Base-by-base conservation (phyloP, 257 asterid species). In the Cynanchum wilfordii region DNA sequence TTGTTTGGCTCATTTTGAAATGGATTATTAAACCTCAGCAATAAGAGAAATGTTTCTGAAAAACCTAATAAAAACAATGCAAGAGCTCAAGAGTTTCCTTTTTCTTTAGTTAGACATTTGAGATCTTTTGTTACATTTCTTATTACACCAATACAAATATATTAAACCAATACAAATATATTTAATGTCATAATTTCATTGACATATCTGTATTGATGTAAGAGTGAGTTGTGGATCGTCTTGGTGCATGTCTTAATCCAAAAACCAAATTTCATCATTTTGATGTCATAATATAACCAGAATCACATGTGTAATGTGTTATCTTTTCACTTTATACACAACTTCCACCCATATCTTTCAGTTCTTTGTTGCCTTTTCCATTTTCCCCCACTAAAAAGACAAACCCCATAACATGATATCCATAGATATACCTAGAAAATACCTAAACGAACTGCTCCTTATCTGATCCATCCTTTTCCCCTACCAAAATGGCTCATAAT, bases 231-330 rank as follows among this genome's bases (percentile, higher is more conserved):
- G 6, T 33, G 38, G 38, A 33, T 33, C 38, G 4, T 33, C 38
- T 33, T 33, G 38, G 47, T 42, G 17, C 15, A 57, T 30, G 17
- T 24, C 42, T 24, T 25, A 5, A 10, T 68, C 72, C 29, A 68
- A 45, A 68, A 45, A 67, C 27, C 40, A 50, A 68, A 25, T 59
- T 16, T 68, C 13, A 51, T 7, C 30, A 5, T 49, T 33, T 17
- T 25, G 13, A 30, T 70, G 52, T 52, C 62, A 58, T 33, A 11
- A 57, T 33, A 57, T 33, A 25, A 29, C 59, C 27, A 19, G 27
- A 7, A 10, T 72, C 76, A 72, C 76, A 47, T 45, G 76, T 25
- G 30, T 3, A 27, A 44, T 29, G 69, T 29, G 69, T 27, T 16
- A 64, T 64, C 49, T 36, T 54, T 36, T 25, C 47, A 30, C 17